These are phyloP conservation scores for Litsea cubeba DNA, from an alignment of 164 flowering plant species.

Conservation along the genomic window DNA sequence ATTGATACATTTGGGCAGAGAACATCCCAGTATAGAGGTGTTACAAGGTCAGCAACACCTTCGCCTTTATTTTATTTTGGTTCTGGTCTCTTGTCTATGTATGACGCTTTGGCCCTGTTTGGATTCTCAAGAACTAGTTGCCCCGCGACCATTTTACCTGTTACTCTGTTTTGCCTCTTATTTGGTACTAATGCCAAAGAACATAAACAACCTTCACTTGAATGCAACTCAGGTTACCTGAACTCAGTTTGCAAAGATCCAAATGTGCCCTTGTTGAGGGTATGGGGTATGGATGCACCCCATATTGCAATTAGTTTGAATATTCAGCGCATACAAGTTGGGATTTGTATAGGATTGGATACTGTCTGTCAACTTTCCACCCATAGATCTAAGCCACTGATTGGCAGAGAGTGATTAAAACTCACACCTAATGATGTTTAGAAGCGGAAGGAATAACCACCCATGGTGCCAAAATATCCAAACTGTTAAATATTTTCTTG, in stretches of 20 bases:
- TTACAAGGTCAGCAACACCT: conserved; percentile 46
- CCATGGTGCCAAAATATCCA: not conserved
- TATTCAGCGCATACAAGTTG: too few relatives aligned
- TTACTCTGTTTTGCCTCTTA: too few relatives aligned
- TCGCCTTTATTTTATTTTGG: not conserved
- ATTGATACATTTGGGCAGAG: conserved; percentile 86
- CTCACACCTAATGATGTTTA: not conserved
- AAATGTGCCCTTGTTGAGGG: too few relatives aligned
- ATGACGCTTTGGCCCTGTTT: not conserved
- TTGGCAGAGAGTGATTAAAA: not conserved
- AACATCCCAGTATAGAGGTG: conserved; percentile 86
- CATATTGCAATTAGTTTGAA: not conserved
- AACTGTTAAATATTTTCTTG: not conserved
- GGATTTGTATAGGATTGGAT: not conserved
- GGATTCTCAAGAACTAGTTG: too few relatives aligned
- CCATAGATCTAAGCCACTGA: not conserved
- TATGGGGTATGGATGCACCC: not conserved
- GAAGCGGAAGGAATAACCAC: not conserved
- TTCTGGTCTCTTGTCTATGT: not conserved
- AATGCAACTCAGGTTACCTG: too few relatives aligned
- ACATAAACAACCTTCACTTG: too few relatives aligned
- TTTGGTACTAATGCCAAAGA: too few relatives aligned
- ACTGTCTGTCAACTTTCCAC: not conserved
- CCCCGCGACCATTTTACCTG: too few relatives aligned
- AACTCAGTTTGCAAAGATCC: too few relatives aligned